Base-by-base conservation (phyloP, 148 eudicot genomes). In the Amaranthus hypochondriacus region DNA sequence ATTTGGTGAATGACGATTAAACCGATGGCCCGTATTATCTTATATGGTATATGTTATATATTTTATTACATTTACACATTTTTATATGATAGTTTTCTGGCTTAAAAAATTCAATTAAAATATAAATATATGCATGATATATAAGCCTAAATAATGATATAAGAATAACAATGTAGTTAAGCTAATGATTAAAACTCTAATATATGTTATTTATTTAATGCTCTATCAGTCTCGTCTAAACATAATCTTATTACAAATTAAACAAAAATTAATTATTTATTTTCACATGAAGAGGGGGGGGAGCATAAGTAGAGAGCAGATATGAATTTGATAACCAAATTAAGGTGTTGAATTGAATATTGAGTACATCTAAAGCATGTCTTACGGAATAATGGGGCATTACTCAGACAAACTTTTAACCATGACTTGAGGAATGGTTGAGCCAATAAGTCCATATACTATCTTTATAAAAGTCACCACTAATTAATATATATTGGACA, bases 291-390 rank as follows among this genome's bases (percentile, higher is more conserved):
- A 58, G 62, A 9, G 42, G 62, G 5, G 39, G 39, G 39, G 0
- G 39, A 28, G 39, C 39, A 28, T 28, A n/a, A 0, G n/a, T 6
- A 15, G 7, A 60, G 46, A 48, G 69, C 52, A 18, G 54, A 53
- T 66, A 66, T 2, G 8, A 64, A 7, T 47, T 6, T 48, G 53
- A 67, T n/a, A 18, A 67, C 57, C 56, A 28, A 67, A 50, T 15
- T 21, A 50, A 21, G 12, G 70, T 9, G 70, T 67, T 67, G 70
- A 67, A 50, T 67, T 67, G 70, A 67, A 50, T 0, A 18, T 67
- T 49, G 56, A 9, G 56, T 51, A 21, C 56, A 50, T 2, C 48
- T 6, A 66, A 66, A 47, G 69, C 55, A 66, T n/a, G 13, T 12
- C 28, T 66, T 66, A 67, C 51, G 56, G 70, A 9, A 67, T 67